A percentile compares a stretch with the other conserved stretches of the same genome.
phyloP scores from a whole-genome alignment of 257 asterid species.

The Ocimum tenuiflorum region DNA sequence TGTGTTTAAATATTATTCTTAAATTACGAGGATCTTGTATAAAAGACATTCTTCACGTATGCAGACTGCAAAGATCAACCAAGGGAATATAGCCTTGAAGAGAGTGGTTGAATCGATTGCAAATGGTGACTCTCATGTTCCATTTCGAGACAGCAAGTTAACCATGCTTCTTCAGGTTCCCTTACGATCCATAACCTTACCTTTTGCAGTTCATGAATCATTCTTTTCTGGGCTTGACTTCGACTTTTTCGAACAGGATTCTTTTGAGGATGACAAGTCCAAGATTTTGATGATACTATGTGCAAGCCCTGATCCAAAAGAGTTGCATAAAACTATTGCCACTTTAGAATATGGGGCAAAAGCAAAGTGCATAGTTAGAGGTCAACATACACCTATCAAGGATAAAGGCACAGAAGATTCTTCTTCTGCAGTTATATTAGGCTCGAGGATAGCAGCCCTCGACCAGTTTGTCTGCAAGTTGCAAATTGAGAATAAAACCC shows the following conservation, averaged over 20 bases:
- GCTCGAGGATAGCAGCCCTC: conserved; percentile 70
- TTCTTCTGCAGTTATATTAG: conserved; percentile 57
- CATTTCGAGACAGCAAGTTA: conserved; percentile 93
- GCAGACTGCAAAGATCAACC: conserved; percentile 94
- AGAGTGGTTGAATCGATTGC: conserved; percentile 97
- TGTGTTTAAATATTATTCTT: no score
- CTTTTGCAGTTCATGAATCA: not conserved
- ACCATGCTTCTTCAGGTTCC: conserved; percentile 97
- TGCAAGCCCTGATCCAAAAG: conserved; percentile 93
- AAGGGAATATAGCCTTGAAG: conserved; percentile 77
- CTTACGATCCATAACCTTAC: not conserved
- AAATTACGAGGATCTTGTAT: not conserved
- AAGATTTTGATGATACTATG: conserved; percentile 87
- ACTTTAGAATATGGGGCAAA: conserved; percentile 94
- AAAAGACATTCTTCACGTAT: not conserved
- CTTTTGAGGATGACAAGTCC: conserved; percentile 90
- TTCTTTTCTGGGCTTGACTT: conserved; percentile 5
- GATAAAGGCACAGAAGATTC: conserved; percentile 73
- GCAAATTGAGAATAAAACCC: conserved; percentile 64
- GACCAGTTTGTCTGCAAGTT: conserved; percentile 72
- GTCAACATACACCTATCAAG: conserved; percentile 64
- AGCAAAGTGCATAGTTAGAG: conserved; percentile 88
- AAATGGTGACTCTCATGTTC: conserved; percentile 93
- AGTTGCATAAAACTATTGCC: conserved; percentile 81
- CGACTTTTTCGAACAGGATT: conserved; percentile 46